Conservation (phyloP, 2,329 filamentous ascomycete genomes). For the Sarocladium brachiariae region DNA sequence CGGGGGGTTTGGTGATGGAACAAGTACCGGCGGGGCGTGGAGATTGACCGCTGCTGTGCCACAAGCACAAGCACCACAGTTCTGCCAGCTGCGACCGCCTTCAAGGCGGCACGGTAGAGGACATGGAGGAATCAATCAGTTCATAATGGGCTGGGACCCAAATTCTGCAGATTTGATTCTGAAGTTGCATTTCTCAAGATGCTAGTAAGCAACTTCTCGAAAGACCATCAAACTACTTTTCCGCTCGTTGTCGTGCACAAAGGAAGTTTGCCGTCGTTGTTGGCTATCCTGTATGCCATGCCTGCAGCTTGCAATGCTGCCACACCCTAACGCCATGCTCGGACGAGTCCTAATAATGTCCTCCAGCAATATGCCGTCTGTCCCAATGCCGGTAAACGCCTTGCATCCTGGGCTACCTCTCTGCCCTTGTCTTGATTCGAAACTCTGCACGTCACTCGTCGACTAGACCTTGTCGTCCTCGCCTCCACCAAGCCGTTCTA, state of each 20-base stretch:
- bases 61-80: not conserved
- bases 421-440: not conserved
- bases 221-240: not conserved
- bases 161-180: too few relatives aligned
- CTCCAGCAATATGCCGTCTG: not conserved
- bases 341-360: not conserved
- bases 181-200: not conserved
- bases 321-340: slow-evolving; percentile 1
- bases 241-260: not conserved
- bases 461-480: slow-evolving; percentile 30
- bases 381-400: slow-evolving; percentile 2
- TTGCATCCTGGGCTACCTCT: not conserved
- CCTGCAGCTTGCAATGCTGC: not conserved
- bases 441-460: not conserved
- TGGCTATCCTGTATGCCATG: slow-evolving; percentile 1
- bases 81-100: slow-evolving; percentile 6
- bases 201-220: not conserved
- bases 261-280: not conserved
- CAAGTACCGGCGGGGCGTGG: not conserved
- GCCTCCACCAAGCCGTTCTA: slow-evolving; percentile 52
- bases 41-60: not conserved
- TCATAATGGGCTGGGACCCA: too few relatives aligned
- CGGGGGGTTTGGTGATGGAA: not conserved
- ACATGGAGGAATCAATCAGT: too few relatives aligned
- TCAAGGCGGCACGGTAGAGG: too few relatives aligned